Conservation (phyloP, 208 protist species). For the Wallacemonas sp. region DNA sequence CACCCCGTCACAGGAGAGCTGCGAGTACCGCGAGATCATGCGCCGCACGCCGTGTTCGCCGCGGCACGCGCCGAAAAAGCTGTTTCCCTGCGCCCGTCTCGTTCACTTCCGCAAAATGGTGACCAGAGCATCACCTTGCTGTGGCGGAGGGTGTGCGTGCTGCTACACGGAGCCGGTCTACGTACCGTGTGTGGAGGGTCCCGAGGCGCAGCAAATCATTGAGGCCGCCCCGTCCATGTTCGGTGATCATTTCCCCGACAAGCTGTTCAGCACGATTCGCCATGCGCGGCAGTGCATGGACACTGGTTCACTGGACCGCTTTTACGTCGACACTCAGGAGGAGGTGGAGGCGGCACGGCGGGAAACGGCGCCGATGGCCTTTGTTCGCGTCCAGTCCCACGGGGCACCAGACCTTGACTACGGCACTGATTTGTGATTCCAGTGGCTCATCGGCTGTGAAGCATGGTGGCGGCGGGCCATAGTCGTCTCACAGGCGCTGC, state of each 20-base stretch:
- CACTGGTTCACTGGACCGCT: slow-evolving; percentile 70
- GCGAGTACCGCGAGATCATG: slow-evolving; percentile 34
- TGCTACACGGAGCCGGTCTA: slow-evolving; percentile 58
- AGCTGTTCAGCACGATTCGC: slow-evolving; percentile 53
- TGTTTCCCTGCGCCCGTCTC: slow-evolving; percentile 65
- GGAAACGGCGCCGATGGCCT: slow-evolving; percentile 23
- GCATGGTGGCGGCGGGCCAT: too few species aligned
- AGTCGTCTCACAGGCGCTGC: too few species aligned
- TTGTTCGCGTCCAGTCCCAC: slow-evolving; percentile 3
- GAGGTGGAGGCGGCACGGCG: background rate
- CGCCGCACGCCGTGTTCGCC: slow-evolving; percentile 18
- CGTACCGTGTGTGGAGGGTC: slow-evolving; percentile 48
- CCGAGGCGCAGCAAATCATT: slow-evolving; percentile 66
- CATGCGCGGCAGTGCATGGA: slow-evolving; percentile 34
- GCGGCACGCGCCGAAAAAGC: slow-evolving; percentile 12
- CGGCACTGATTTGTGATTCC: slow-evolving; percentile 1
- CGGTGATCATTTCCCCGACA: slow-evolving; percentile 85
- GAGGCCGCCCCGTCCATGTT: slow-evolving; percentile 77
- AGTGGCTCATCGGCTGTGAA: too few species aligned
- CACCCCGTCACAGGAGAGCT: slow-evolving; percentile 22
- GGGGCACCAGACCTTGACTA: background rate
- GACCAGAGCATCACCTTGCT: slow-evolving; percentile 3
- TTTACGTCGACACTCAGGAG: slow-evolving; percentile 38
- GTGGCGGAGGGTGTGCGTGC: slow-evolving; percentile 10
- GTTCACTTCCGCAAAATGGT: slow-evolving; percentile 76